Evolutionary conservation across 306 rosid genomes (phyloP), one percentile per base, ranked within the genome.

Genomic region (Senna tora): DNA sequence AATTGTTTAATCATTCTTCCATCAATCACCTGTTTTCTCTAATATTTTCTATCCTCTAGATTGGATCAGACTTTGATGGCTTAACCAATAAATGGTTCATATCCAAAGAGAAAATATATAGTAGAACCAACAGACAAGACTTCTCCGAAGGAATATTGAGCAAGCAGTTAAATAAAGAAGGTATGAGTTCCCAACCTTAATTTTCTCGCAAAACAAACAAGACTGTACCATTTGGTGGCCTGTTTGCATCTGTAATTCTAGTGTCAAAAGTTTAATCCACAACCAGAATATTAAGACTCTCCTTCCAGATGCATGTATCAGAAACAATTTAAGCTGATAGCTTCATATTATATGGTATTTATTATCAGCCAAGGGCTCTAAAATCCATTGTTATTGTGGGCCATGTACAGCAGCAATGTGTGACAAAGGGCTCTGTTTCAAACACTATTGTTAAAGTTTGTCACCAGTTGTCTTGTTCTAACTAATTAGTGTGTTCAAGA

Each of bases 1-100:
- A 55, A 71, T 57, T 55, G 63, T 42, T 54, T 57, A 55, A 75
- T 45, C 42, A 55, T 13, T 41, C 72, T 38, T 45, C 67, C 33
- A 65, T 64, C 57, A 75, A 20, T 45, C 52, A 33, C 53, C 13
- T 66, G 38, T 5, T 25, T 33, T 32, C 20, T 43, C 16, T 20
- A 34, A 45, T 36, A 49, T 57, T 19, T 67, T 15, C 15, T 9
- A 14, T 6, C 52, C 11, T 55, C 60, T 30, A 66, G 46, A 49
- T 67, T 67, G 72, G n/a, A 61, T 49, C 39, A 34, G 62, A 51
- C 13, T 52, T 52, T 68, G 62, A 52, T 52, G 32, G 47, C 50
- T 13, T 15, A 51, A 51, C 73, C 45, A 66, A 75, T 56, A 34
- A 47, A 16, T 41, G 55, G 42, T 53, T 3, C 10, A 25, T 6